Evolutionary conservation across 371 early-diverging fungal species (phyloP), one percentile per base, ranked within the genome.

Genomic region (Blyttiomyces sp.): DNA sequence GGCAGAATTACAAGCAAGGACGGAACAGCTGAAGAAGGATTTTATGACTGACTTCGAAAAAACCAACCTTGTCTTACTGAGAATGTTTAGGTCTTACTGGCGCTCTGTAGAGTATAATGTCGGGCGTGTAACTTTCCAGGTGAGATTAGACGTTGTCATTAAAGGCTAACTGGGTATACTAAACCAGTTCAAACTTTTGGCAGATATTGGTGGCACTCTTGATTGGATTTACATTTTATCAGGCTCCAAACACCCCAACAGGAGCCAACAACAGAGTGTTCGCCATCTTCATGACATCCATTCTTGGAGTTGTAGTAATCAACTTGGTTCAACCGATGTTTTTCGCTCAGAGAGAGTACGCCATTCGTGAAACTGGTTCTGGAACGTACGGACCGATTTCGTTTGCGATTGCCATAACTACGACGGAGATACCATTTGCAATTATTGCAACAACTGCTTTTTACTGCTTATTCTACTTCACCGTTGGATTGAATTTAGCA

Each of bases 171-270:
- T 17, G 9, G n/a, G n/a, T 21, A 16, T 46, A n/a, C 24, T 58
- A n/a, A 33, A 35, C 5, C 59, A 57, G 34, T n/a, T n/a, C n/a
- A n/a, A n/a, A n/a, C n/a, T n/a, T n/a, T n/a, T n/a, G n/a, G n/a
- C n/a, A n/a, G n/a, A 54, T 66, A 19, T 42, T 74, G 39, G 60
- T 68, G 45, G 73, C 80, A 26, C 63, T 84, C 5, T 34, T 86
- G 39, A 81, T 86, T 55, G 90, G 89, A 36, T 86, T 91, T 77
- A 80, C 88, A 3, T 92, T 86, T 73, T 87, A 77, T 81, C 80
- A 85, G 46, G 71, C 54, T n/a, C 6, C 39, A 4, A 33, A 36
- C 34, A 69, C 82, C 24, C 72, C 83, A 21, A 57, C 76, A 23
- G 89, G 88, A 51, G 75, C 87, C 60, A 86, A 86, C 56, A 87